Base-by-base conservation (phyloP, 164 flowering plant genomes). In the Protea cynaroides region DNA sequence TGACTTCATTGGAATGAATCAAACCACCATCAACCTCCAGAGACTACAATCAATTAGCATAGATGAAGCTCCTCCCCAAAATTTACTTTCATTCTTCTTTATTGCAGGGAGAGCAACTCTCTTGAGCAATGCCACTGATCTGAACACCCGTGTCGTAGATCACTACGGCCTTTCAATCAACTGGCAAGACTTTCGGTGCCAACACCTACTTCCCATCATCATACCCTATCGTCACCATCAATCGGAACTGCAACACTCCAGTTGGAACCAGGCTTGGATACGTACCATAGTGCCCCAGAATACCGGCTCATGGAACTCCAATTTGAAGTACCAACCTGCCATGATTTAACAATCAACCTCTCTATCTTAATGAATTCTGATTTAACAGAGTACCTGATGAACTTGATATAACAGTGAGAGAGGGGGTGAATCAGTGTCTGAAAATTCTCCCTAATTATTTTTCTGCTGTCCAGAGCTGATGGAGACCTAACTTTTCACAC, bases 201-300 rank as follows among this genome's bases (percentile, higher is more conserved):
- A 83, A 87, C 11, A 85, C 44, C 74, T 70, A 70, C 23, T 81
- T 83, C 17, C n/a, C n/a, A n/a, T 92, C 89, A 44, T 88, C 93
- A 55, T 64, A 90, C n/a, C 98, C 98, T 0, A 76, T 62, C 0
- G 89, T 89, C 44, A 87, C 89, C 47, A 86, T 78, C 8, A 88
- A 70, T 58, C 97, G 75, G 58, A 90, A 80, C 65, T 84, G 92
- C 74, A 93, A 38, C 0, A 85, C 69, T 25, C 91, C 96, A 0
- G 44, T 51, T 2, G 97, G 96, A 6, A 81, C 92, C n/a, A 80
- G 59, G 52, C 79, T 78, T n/a, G n/a, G n/a, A n/a, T 3, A 90
- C 87, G 58, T 80, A 83, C 97, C 97, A 90, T 0, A 90, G 78
- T 0, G 94, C 92, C 15, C 97, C 97, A 25, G 75, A 38, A 9